Percentiles rank a stretch among this genome's conserved stretches.
Evolutionary conservation across 306 rosid genomes (phyloP).

Genomic region (Oxytropis ochrocephala): DNA sequence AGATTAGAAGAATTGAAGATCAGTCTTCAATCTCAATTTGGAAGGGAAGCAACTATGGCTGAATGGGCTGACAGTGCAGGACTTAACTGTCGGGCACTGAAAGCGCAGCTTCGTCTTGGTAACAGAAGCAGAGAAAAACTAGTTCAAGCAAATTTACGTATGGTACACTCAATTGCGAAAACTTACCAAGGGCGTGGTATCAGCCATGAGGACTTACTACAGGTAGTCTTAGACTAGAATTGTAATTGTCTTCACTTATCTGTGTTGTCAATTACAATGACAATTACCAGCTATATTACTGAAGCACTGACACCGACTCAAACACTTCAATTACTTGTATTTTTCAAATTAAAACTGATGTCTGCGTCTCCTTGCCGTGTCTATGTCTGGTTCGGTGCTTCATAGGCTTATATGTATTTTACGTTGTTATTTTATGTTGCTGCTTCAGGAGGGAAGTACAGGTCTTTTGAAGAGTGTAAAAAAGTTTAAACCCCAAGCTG

Average conservation of each 20-base stretch:
- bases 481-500: conserved; percentile 75
- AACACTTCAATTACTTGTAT: too few relatives aligned
- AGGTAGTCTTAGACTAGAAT: conserved; percentile 43
- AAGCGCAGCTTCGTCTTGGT: conserved; percentile 50
- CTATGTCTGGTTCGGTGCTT: too few relatives aligned
- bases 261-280: neutral
- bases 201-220: conserved; percentile 75
- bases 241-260: neutral
- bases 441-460: conserved; percentile 76
- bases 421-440: conserved; percentile 22
- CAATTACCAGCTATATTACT: neutral
- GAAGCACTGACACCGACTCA: too few relatives aligned
- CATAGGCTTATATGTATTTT: conserved; percentile 12
- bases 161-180: conserved; percentile 90
- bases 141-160: conserved; percentile 68
- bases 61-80: conserved; percentile 92
- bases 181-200: conserved; percentile 82
- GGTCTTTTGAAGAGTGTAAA: conserved; percentile 87
- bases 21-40: conserved; percentile 75
- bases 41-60: conserved; percentile 72
- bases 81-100: conserved; percentile 44
- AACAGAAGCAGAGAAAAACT: conserved; percentile 65
- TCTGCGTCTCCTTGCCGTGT: too few relatives aligned
- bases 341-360: too few relatives aligned
- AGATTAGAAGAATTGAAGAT: conserved; percentile 56